Evolutionary conservation across 176 grass and related monocot genomes (phyloP).

Genomic region (Rhipidocladum racemiflorum): DNA sequence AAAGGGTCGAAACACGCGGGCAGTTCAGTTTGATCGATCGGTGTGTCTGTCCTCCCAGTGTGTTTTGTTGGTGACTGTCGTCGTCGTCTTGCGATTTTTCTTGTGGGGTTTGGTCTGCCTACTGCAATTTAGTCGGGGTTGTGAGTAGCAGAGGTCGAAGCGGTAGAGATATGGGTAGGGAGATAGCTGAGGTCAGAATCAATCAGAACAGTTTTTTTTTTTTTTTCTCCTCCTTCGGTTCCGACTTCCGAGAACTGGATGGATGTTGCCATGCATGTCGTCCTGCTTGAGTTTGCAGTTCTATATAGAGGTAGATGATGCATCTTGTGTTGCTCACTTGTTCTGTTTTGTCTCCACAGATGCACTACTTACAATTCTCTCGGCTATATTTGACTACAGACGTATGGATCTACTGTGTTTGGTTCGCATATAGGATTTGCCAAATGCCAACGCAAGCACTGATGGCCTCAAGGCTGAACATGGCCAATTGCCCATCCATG

Average conservation of each 20-base stretch:
- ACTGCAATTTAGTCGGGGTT: slow-evolving; percentile 50
- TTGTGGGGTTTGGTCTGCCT: slow-evolving; percentile 38
- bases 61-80: slow-evolving; percentile 43
- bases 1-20: slow-evolving; percentile 14
- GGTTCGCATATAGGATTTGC: too few relatives aligned
- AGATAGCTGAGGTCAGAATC: slow-evolving; percentile 46
- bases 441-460: too few relatives aligned
- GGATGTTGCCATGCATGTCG: slow-evolving; percentile 19
- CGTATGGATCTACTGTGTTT: neutral
- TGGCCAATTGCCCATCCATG: neutral
- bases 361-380: neutral
- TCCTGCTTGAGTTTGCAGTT: slow-evolving; percentile 30
- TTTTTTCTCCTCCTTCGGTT: neutral
- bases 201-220: slow-evolving; percentile 23
- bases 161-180: slow-evolving; percentile 39
- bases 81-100: neutral
- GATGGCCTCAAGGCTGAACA: too few relatives aligned
- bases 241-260: slow-evolving; percentile 33
- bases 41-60: slow-evolving; percentile 16
- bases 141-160: slow-evolving; percentile 33
- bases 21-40: slow-evolving; percentile 9
- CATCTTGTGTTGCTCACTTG: slow-evolving; percentile 21
- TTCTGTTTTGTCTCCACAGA: neutral
- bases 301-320: slow-evolving; percentile 28
- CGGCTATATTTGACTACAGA: neutral